Percentiles rank a stretch among this genome's conserved stretches.
Conservation (phyloP, 2,329 filamentous ascomycete species). For the Hypoxylon sp. region DNA sequence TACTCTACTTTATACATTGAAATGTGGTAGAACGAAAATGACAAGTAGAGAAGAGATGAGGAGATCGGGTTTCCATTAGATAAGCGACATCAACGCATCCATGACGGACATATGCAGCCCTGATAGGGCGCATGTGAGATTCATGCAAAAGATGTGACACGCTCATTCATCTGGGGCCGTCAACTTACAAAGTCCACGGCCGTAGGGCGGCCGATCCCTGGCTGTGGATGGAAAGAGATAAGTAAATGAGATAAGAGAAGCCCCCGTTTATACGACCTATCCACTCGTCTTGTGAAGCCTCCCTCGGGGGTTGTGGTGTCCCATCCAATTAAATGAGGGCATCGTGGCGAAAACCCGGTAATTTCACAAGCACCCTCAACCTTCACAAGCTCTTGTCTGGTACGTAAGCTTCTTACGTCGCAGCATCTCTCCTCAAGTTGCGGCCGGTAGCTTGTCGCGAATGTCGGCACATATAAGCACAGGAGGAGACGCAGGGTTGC, state of each 20-base stretch:
- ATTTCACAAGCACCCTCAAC: slow-evolving; percentile 13
- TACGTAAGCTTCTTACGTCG: slow-evolving; percentile 13
- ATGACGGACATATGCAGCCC: slow-evolving; percentile 32
- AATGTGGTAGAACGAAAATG: not conserved
- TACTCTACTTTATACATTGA: not conserved
- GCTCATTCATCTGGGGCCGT: slow-evolving; percentile 33
- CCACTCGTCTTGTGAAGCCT: slow-evolving; percentile 3
- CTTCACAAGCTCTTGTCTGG: not conserved
- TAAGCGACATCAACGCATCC: slow-evolving; percentile 26
- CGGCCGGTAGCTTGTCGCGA: slow-evolving; percentile 6
- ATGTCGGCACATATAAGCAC: slow-evolving; percentile 9
- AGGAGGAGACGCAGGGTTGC: slow-evolving; percentile 18
- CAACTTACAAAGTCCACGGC: slow-evolving; percentile 17
- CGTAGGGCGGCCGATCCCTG: slow-evolving; percentile 28
- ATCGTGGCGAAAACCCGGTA: slow-evolving; percentile 2
- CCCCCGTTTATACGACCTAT: not conserved
- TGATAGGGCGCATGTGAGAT: slow-evolving; percentile 34
- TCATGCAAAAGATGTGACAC: slow-evolving; percentile 24
- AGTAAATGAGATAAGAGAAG: slow-evolving; percentile 39
- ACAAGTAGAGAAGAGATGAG: slow-evolving; percentile 13
- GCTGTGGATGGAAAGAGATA: slow-evolving; percentile 29
- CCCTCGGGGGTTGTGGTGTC: slow-evolving; percentile 3
- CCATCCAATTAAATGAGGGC: slow-evolving; percentile 26
- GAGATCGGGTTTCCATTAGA: slow-evolving; percentile 19
- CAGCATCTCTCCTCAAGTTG: slow-evolving; percentile 14